These are phyloP conservation scores for Serendipita sp. DNA, from an alignment of 768 basidiomycete genomes.

Conservation along the genomic window DNA sequence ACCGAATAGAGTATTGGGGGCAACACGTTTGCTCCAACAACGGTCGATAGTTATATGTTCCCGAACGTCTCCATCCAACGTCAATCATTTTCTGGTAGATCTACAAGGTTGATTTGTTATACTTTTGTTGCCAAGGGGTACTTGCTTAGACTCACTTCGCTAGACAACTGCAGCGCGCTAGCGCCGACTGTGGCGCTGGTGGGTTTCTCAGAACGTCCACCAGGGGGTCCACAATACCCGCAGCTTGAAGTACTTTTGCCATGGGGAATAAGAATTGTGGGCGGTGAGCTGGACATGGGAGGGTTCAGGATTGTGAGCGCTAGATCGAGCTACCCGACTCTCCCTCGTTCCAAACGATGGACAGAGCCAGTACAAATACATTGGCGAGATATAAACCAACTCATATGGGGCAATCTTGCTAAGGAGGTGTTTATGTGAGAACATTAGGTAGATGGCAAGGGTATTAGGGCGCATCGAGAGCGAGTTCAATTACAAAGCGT, in stretches of 20 bases:
- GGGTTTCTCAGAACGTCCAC: slow-evolving; percentile 16
- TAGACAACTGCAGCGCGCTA: slow-evolving; percentile 8
- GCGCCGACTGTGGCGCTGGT: slow-evolving; percentile 8
- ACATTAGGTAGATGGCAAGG: no score
- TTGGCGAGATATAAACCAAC: no score
- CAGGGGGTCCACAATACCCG: slow-evolving; percentile 52
- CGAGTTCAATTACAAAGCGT: no score
- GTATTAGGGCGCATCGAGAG: background rate
- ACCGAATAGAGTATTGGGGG: slow-evolving; percentile 91
- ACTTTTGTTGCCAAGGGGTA: background rate
- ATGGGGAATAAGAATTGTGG: background rate
- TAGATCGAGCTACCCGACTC: background rate
- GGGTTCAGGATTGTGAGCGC: background rate
- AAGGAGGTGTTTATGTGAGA: no score
- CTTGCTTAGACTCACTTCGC: background rate
- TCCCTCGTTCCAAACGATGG: no score
- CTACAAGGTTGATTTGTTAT: slow-evolving; percentile 25
- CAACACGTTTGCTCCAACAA: slow-evolving; percentile 73
- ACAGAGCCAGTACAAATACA: no score
- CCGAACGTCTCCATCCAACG: slow-evolving; percentile 72
- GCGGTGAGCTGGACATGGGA: background rate
- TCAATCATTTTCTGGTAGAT: slow-evolving; percentile 72
- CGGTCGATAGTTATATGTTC: slow-evolving; percentile 77
- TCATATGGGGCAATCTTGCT: no score
- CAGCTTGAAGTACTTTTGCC: slow-evolving; percentile 27